Base-by-base conservation (phyloP, 805 yeast species). In the Cyberlindnera maritima region DNA sequence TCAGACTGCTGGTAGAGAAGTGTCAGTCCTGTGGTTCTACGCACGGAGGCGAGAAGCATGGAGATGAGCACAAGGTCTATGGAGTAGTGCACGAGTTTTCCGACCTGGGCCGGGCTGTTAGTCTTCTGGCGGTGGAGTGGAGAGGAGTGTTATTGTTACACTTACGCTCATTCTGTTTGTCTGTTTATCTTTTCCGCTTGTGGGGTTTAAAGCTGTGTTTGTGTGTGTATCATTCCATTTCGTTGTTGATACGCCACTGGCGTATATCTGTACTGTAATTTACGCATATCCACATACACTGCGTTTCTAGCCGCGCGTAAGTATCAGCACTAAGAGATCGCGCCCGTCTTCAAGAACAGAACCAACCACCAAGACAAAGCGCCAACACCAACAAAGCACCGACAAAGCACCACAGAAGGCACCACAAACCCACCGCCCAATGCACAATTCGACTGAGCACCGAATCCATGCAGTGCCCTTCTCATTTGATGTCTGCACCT, bases 21-120 rank as follows among this genome's bases (percentile, higher is more conserved):
- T 55, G 76, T 77, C 39, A 83, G 71, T 0, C 97, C 97, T 0
- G 96, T 86, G 52, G 87, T 82, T 52, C 89, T 77, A 62, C 88
- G 85, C 44, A 91, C 76, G 3, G 96, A 96, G 0, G 97, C 96
- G 37, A 92, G 69, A 13, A 91, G 72, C 63, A 94, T 80, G 2
- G 96, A 87, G 9, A 88, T 70, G 48, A 91, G 71, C 3, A 91
- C 79, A 52, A 90, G 74, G 61, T 91, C 97, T 46, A 89, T 59
- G 0, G 92, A 78, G 56, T 80, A 79, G 66, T 89, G 97, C 11
- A 85, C 64, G 46, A 83, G 55, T 62, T 73, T 79, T 2, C 90
- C 89, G 35, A 48, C 31, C 52, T 47, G 11, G 21, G 8, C 13
- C 13, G 19, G 17, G 15, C 21, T 4, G 43, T 32, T 19, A 23